These are phyloP conservation scores for Cystobasidium slooffiae DNA, from an alignment of 1,284 basidiomycete species.

Conservation along the genomic window DNA sequence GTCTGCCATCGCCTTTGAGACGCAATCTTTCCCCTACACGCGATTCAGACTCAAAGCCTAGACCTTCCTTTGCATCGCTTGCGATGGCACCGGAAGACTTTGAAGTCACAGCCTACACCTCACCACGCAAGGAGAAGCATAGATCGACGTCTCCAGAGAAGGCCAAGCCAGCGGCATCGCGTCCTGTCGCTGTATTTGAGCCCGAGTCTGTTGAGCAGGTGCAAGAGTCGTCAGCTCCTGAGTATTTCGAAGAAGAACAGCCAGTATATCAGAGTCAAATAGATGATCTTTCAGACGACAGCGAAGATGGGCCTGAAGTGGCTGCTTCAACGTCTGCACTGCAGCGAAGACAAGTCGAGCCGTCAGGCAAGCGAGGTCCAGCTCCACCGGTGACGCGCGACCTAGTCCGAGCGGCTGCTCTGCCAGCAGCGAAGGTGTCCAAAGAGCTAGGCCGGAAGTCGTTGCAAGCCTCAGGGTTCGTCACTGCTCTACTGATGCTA, in stretches of 20 bases:
- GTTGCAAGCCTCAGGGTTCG: conserved; percentile 58
- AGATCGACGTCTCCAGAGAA: conserved; percentile 2
- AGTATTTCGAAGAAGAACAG: background rate
- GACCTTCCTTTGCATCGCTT: conserved; percentile 16
- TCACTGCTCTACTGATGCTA: conserved; percentile 59
- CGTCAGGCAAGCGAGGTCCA: conserved; percentile 31
- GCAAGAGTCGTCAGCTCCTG: no score
- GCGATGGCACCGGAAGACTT: conserved; percentile 27
- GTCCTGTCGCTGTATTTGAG: background rate
- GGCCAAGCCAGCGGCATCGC: background rate
- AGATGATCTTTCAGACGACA: background rate
- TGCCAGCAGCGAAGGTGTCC: background rate
- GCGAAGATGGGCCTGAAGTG: background rate
- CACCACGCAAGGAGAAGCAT: conserved; percentile 7
- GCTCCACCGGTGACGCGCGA: conserved; percentile 4
- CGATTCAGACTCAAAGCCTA: background rate
- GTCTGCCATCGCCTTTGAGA: conserved; percentile 15
- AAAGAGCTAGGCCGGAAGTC: conserved; percentile 26
- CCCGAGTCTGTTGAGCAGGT: background rate
- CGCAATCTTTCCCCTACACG: background rate
- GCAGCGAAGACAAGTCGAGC: background rate
- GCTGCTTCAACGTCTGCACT: background rate
- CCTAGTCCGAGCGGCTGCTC: background rate
- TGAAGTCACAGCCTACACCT: conserved; percentile 1
- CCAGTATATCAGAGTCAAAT: background rate